Percentiles rank a stretch among this genome's conserved stretches.
Conservation (phyloP, 805 yeast genomes). For the Sugiyamaella valdiviana region DNA sequence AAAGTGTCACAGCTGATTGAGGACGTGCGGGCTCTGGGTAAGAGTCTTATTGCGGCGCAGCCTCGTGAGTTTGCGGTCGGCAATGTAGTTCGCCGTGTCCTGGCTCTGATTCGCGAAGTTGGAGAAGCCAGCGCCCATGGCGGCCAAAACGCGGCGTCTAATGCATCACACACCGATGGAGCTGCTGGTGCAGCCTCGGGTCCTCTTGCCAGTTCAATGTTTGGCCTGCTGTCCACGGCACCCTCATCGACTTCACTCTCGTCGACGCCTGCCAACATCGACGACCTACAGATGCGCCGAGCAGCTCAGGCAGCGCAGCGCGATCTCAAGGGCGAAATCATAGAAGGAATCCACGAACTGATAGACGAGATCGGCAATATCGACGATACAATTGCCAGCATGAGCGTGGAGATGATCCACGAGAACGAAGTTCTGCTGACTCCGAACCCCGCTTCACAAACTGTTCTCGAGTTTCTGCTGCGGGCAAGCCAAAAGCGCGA, state of each 20-base stretch:
- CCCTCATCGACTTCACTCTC: slow-evolving; percentile 25
- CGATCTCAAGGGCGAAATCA: slow-evolving; percentile 77
- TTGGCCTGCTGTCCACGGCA: slow-evolving; percentile 65
- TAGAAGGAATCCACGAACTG: slow-evolving; percentile 87
- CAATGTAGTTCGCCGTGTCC: slow-evolving; percentile 81
- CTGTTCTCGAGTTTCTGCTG: slow-evolving; percentile 78
- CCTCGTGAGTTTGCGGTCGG: slow-evolving; percentile 88
- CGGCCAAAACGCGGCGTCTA: slow-evolving; percentile 25
- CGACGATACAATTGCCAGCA: slow-evolving; percentile 84
- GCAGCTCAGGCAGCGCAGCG: slow-evolving; percentile 17
- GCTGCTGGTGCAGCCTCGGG: background rate
- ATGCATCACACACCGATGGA: slow-evolving; percentile 21
- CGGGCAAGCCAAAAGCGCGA: slow-evolving; percentile 85
- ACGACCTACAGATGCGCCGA: slow-evolving; percentile 13
- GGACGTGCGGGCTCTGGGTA: slow-evolving; percentile 70
- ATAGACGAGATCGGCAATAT: slow-evolving; percentile 86
- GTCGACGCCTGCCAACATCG: slow-evolving; percentile 4
- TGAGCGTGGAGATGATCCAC: slow-evolving; percentile 90
- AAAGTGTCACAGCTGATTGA: slow-evolving; percentile 64
- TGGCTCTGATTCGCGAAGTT: slow-evolving; percentile 84
- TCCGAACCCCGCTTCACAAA: slow-evolving; percentile 90
- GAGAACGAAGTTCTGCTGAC: slow-evolving; percentile 67
- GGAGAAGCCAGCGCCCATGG: slow-evolving; percentile 44
- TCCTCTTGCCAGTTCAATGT: slow-evolving; percentile 77
- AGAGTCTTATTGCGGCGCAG: slow-evolving; percentile 60